Conservation (phyloP, 208 protist genomes). For the Leishmania mexicana region DNA sequence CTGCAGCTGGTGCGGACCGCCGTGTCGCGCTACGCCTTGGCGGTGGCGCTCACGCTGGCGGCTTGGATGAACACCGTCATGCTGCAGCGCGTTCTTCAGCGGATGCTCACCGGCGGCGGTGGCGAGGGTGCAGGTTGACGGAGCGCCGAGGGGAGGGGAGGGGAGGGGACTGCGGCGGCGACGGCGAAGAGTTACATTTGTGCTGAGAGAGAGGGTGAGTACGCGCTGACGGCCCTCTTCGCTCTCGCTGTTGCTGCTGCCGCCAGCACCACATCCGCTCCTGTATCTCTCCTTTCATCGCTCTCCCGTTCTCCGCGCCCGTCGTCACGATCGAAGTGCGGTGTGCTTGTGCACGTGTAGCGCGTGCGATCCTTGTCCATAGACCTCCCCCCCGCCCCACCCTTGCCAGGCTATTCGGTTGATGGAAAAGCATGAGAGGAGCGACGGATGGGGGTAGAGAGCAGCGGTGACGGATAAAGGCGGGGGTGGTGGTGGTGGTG, state of each 20-base stretch:
- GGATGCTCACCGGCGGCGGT: neutral
- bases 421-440: neutral
- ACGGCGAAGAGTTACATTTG: neutral
- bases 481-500: too few species aligned
- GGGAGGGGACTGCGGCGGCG: neutral
- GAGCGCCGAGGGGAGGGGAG: neutral
- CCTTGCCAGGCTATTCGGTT: neutral
- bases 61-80: slow-evolving; percentile 32
- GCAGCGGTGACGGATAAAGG: neutral
- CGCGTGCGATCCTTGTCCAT: neutral
- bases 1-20: slow-evolving; percentile 3
- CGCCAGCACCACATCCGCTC: neutral
- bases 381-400: neutral
- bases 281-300: neutral
- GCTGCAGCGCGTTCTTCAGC: slow-evolving; percentile 23
- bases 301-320: neutral
- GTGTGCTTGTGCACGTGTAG: neutral
- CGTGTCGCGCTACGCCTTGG: slow-evolving; percentile 29
- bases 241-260: neutral
- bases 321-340: neutral
- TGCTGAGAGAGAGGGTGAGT: neutral
- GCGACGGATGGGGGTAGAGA: neutral
- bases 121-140: neutral
- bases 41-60: slow-evolving; percentile 31
- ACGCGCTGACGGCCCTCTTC: neutral